These are phyloP conservation scores for Basipetospora chlamydospora DNA, from an alignment of 2,329 filamentous ascomycete species.

Conservation along the genomic window DNA sequence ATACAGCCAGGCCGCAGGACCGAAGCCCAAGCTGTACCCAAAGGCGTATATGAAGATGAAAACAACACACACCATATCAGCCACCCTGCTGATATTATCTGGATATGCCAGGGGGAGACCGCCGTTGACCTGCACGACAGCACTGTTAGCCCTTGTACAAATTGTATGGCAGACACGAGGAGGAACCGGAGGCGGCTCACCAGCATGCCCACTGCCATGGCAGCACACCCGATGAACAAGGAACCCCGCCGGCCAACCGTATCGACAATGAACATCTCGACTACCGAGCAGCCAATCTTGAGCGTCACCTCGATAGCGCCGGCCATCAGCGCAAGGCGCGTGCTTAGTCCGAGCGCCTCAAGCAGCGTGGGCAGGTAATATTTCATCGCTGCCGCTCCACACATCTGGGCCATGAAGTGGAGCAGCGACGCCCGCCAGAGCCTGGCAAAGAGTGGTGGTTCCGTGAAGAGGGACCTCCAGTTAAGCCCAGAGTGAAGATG, in stretches of 20 bases:
- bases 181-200: too few species aligned
- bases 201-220: slow-evolving; percentile 39
- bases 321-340: slow-evolving; percentile 32
- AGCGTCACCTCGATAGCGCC: slow-evolving; percentile 41
- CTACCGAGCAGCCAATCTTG: slow-evolving; percentile 39
- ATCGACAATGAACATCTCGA: slow-evolving; percentile 44
- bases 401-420: slow-evolving; percentile 47
- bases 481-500: slow-evolving; percentile 17
- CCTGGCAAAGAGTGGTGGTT: slow-evolving; percentile 31
- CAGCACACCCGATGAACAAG: slow-evolving; percentile 29
- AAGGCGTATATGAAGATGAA: slow-evolving; percentile 45
- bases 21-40: slow-evolving; percentile 42
- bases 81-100: slow-evolving; percentile 27
- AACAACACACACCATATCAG: slow-evolving; percentile 35
- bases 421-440: slow-evolving; percentile 42
- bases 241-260: slow-evolving; percentile 32
- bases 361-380: slow-evolving; percentile 44
- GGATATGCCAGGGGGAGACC: slow-evolving; percentile 35
- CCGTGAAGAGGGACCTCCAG: slow-evolving; percentile 29
- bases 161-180: neutral
- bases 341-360: slow-evolving; percentile 31
- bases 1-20: slow-evolving; percentile 43
- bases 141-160: too few species aligned
- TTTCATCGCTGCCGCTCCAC: slow-evolving; percentile 44
- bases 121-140: slow-evolving; percentile 38